A percentile compares a stretch with the other conserved stretches of the same genome.
Conservation (phyloP, 345 rosid genomes). For the Triadica sebifera region DNA sequence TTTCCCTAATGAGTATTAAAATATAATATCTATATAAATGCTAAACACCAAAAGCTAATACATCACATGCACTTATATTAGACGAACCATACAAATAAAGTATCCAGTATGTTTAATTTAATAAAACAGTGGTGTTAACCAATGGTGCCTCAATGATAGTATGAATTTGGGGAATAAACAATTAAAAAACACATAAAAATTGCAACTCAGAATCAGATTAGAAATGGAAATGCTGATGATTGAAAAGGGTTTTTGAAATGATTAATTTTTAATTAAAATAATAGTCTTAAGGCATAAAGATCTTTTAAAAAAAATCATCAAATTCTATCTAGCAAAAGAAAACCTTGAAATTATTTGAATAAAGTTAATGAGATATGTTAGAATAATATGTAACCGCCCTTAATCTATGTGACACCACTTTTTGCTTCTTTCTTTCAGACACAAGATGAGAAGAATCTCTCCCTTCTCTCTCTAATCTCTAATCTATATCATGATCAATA, state of each 20-base stretch:
- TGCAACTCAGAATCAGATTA: slow-evolving; percentile 11
- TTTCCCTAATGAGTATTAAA: background rate
- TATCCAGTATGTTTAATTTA: slow-evolving; percentile 4
- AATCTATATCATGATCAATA: background rate
- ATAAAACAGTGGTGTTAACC: slow-evolving; percentile 1
- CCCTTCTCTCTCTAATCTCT: background rate
- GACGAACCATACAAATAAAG: background rate
- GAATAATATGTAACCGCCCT: slow-evolving; percentile 33
- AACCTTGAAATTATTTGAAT: slow-evolving; percentile 10
- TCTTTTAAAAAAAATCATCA: slow-evolving; percentile 7
- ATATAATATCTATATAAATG: slow-evolving; percentile 1
- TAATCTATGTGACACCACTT: slow-evolving; percentile 28
- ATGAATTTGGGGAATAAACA: background rate
- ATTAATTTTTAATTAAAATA: slow-evolving; percentile 8
- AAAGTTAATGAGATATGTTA: slow-evolving; percentile 29
- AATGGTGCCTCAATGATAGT: background rate
- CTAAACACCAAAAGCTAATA: slow-evolving; percentile 5
- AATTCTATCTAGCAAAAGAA: background rate
- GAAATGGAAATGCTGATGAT: slow-evolving; percentile 19
- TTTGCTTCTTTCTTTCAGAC: slow-evolving; percentile 49
- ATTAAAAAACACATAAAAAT: background rate
- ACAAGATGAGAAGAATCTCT: slow-evolving; percentile 21
- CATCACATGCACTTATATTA: slow-evolving; percentile 14
- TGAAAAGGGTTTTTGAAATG: slow-evolving; percentile 21
- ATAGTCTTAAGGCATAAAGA: background rate